These are phyloP conservation scores for Hippophae gyantsensis DNA, from an alignment of 306 rosid species.

Conservation along the genomic window DNA sequence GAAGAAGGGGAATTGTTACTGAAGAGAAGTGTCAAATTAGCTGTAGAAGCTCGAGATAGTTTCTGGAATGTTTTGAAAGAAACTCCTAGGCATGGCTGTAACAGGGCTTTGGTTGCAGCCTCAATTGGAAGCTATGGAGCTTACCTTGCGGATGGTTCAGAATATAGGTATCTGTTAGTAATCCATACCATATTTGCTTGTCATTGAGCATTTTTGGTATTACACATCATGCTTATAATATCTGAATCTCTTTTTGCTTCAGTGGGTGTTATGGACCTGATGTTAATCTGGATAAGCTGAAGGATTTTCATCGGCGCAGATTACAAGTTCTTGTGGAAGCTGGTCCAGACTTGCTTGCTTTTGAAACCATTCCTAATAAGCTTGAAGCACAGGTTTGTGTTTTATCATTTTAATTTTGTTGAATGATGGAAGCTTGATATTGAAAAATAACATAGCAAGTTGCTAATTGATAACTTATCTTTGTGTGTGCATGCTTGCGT, in stretches of 20 bases:
- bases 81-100: slow-evolving; percentile 35
- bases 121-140: slow-evolving; percentile 95
- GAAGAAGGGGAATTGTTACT: slow-evolving; percentile 62
- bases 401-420: not conserved
- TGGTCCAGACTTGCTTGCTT: slow-evolving; percentile 78
- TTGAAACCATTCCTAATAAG: slow-evolving; percentile 86
- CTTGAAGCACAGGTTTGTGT: slow-evolving; percentile 63
- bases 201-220: not conserved
- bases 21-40: slow-evolving; percentile 60
- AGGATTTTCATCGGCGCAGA: slow-evolving; percentile 81
- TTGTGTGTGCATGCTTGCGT: too few species aligned
- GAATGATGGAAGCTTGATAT: not conserved
- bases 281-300: slow-evolving; percentile 58
- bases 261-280: slow-evolving; percentile 65
- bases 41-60: slow-evolving; percentile 72
- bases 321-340: slow-evolving; percentile 72
- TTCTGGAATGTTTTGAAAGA: slow-evolving; percentile 47
- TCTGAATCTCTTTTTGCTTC: slow-evolving; percentile 8
- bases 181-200: slow-evolving; percentile 1
- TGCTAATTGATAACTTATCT: too few species aligned
- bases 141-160: slow-evolving; percentile 95
- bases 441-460: too few species aligned
- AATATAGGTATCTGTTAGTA: slow-evolving; percentile 46
- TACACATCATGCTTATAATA: not conserved
- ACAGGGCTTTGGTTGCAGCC: slow-evolving; percentile 73